Conservation (phyloP, 148 eudicot species). For the Fagopyrum homotropicum region DNA sequence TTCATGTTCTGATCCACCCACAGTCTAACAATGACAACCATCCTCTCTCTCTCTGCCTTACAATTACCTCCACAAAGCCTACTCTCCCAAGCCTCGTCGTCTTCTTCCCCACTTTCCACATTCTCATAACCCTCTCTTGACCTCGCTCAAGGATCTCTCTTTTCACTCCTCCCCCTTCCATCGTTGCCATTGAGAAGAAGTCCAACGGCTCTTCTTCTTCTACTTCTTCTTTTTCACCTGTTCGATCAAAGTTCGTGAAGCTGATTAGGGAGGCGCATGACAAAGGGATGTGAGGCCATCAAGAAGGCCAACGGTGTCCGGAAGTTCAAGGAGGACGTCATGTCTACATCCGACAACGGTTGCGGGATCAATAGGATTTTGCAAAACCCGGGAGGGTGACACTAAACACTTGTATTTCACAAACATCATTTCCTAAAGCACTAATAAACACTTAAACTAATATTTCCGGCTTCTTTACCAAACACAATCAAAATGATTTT, state of each 20-base stretch:
- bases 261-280: constrained; percentile 84
- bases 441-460: no score
- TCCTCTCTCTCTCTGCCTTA: background rate
- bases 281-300: constrained; percentile 55
- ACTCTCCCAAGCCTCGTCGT: background rate
- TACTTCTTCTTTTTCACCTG: constrained; percentile 15
- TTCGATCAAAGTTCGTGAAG: constrained; percentile 67
- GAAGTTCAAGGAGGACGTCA: constrained; percentile 76
- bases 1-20: background rate
- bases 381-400: constrained; percentile 58
- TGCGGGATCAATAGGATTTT: constrained; percentile 94
- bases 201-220: constrained; percentile 22
- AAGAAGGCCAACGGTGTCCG: constrained; percentile 67
- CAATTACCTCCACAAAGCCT: constrained; percentile 1
- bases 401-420: no score
- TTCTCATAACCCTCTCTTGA: constrained; percentile 9
- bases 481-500: no score
- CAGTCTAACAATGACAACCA: background rate
- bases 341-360: constrained; percentile 89
- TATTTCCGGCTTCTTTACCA: no score
- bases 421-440: no score
- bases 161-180: background rate
- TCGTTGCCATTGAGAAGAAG: constrained; percentile 65
- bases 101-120: background rate
- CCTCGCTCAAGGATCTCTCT: background rate